Evolutionary conservation across 1,284 basidiomycete species (phyloP).

Genomic region (Peniophora sp.): DNA sequence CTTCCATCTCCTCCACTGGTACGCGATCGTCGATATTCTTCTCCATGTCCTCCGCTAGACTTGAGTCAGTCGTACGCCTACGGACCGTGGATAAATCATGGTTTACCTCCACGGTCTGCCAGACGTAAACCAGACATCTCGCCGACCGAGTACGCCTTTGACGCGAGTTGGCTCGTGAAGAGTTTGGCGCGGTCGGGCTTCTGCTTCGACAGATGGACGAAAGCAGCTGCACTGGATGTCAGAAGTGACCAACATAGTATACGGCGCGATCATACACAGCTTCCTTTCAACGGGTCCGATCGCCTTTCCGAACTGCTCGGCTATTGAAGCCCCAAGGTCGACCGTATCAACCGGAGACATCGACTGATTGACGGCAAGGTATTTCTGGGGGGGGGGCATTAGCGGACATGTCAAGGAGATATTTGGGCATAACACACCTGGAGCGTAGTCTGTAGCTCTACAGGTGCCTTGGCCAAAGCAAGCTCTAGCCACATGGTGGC

Average conservation of each 20-base stretch:
- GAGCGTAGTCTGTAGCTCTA: constrained; percentile 88
- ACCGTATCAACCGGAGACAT: constrained; percentile 61
- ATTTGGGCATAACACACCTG: constrained; percentile 44
- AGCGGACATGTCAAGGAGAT: not conserved
- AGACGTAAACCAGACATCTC: constrained; percentile 79
- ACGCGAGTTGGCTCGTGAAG: constrained; percentile 74
- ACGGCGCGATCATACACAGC: constrained; percentile 40
- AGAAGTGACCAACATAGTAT: not conserved
- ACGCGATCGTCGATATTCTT: constrained; percentile 52
- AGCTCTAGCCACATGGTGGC: constrained; percentile 81
- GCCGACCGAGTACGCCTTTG: constrained; percentile 81
- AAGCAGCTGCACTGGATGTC: constrained; percentile 38
- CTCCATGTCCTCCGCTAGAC: constrained; percentile 47
- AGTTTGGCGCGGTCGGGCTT: constrained; percentile 72
- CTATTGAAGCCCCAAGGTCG: constrained; percentile 86
- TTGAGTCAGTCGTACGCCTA: constrained; percentile 1
- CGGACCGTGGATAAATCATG: constrained; percentile 1
- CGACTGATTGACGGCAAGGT: constrained; percentile 69
- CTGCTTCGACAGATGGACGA: constrained; percentile 49
- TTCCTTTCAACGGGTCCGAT: constrained; percentile 77
- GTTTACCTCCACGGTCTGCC: constrained; percentile 38
- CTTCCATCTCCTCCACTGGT: constrained; percentile 50
- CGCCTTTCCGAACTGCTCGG: constrained; percentile 76
- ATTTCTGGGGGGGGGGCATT: constrained; percentile 53
- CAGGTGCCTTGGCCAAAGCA: constrained; percentile 80